A percentile compares a stretch with the other conserved stretches of the same genome.
These are phyloP conservation scores for Cladosporium austrohemisphaericum DNA, from an alignment of 2,329 filamentous ascomycete genomes.

Conservation along the genomic window DNA sequence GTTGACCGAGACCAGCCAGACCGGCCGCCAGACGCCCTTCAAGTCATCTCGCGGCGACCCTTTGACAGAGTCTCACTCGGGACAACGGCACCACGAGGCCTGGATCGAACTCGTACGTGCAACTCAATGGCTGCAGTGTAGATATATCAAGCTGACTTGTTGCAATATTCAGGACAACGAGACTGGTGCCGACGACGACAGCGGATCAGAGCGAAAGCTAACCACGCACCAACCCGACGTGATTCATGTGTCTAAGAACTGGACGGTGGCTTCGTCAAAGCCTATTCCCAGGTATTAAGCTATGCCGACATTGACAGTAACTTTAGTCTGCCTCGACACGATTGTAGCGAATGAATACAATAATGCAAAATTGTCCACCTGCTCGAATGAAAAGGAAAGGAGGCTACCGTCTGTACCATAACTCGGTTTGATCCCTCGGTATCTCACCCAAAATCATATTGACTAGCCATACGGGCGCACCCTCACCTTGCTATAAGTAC, in stretches of 20 bases:
- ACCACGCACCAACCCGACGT: background rate
- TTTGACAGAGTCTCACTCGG: background rate
- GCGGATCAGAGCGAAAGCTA: slow-evolving; percentile 8
- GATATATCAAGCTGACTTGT: background rate
- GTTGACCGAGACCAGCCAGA: background rate
- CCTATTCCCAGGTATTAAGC: background rate
- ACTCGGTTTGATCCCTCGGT: too few relatives aligned
- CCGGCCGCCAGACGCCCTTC: background rate
- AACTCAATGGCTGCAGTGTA: background rate
- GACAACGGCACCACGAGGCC: background rate
- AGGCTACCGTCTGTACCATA: too few relatives aligned
- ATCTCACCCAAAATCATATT: too few relatives aligned
- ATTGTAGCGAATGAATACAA: too few relatives aligned
- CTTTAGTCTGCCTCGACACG: too few relatives aligned
- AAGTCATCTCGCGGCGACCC: background rate
- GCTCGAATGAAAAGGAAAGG: too few relatives aligned
- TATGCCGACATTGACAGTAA: too few relatives aligned
- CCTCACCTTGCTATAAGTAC: too few relatives aligned
- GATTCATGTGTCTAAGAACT: slow-evolving; percentile 7
- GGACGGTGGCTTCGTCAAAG: slow-evolving; percentile 9
- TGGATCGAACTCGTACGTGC: slow-evolving; percentile 14
- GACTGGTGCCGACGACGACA: background rate
- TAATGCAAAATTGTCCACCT: too few relatives aligned
- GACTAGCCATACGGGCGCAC: too few relatives aligned
- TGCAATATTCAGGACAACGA: slow-evolving; percentile 4